phyloP scores from a whole-genome alignment of 331 rosid genomes.

The Quercus phellos region DNA sequence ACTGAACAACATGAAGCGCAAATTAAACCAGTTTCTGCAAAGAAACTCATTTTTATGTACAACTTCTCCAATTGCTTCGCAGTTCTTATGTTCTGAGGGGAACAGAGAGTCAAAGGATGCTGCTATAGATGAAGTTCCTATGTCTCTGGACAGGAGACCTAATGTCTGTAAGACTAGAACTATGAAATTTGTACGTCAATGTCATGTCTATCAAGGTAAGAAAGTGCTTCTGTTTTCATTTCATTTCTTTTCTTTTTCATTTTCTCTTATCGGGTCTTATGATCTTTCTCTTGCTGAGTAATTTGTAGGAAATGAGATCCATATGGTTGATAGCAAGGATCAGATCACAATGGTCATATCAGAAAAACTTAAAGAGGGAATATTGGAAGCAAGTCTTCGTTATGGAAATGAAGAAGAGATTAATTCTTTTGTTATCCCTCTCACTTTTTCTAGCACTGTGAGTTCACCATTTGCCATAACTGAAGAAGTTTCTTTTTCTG shows the following conservation, averaged over 20 bases:
- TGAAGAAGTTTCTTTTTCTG: neutral
- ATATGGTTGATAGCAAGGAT: slow-evolving; percentile 8
- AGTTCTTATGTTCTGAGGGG: slow-evolving; percentile 18
- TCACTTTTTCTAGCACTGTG: slow-evolving; percentile 25
- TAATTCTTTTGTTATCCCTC: slow-evolving; percentile 2
- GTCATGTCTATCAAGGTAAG: slow-evolving; percentile 15
- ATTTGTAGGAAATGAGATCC: slow-evolving; percentile 16
- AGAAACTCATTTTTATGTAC: slow-evolving; percentile 5
- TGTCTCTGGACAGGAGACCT: neutral
- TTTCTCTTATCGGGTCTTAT: neutral
- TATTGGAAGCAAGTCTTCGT: slow-evolving; percentile 6
- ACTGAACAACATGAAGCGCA: slow-evolving; percentile 17
- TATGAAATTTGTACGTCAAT: slow-evolving; percentile 20
- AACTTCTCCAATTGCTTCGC: slow-evolving; percentile 14
- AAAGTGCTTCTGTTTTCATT: neutral
- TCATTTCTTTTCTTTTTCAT: neutral
- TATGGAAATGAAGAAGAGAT: slow-evolving; percentile 24
- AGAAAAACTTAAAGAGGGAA: slow-evolving; percentile 10
- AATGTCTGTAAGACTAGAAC: slow-evolving; percentile 9
- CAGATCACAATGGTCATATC: slow-evolving; percentile 25
- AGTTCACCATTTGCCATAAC: slow-evolving; percentile 12
- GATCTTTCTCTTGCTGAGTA: neutral
- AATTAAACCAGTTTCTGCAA: slow-evolving; percentile 5
- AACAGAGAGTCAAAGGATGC: slow-evolving; percentile 5
- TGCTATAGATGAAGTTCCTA: slow-evolving; percentile 6